Conservation (phyloP, 1,284 basidiomycete genomes). For the Leccinum subspadiceum region DNA sequence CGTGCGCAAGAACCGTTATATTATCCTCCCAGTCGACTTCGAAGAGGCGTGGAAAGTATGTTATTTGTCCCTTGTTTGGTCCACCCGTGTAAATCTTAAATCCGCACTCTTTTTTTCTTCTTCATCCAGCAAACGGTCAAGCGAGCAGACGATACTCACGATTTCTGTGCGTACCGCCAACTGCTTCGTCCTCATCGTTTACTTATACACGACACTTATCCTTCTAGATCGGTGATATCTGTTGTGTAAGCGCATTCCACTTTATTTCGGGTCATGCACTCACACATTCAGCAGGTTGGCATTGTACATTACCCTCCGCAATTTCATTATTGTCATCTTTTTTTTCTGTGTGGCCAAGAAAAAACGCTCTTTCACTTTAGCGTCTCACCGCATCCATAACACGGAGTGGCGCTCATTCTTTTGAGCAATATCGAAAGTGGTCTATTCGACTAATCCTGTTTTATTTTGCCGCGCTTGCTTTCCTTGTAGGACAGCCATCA, state of each 20-base stretch:
- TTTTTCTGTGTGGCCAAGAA: constrained; percentile 15
- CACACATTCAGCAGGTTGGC: constrained; percentile 17
- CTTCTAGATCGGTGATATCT: constrained; percentile 28
- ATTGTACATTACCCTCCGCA: constrained; percentile 27
- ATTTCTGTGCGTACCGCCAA: constrained; percentile 75
- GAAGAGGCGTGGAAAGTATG: constrained; percentile 98
- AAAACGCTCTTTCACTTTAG: constrained; percentile 72
- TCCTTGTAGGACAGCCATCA: constrained; percentile 22
- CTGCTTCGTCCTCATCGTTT: neutral
- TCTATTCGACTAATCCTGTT: constrained; percentile 31
- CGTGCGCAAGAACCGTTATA: constrained; percentile 96
- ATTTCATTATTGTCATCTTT: constrained; percentile 27
- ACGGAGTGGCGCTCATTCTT: constrained; percentile 81
- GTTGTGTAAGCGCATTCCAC: constrained; percentile 19
- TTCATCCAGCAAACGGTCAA: constrained; percentile 85
- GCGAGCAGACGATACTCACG: constrained; percentile 88
- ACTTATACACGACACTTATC: neutral
- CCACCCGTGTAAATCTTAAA: constrained; percentile 34
- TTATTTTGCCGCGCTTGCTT: constrained; percentile 47
- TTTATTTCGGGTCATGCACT: neutral
- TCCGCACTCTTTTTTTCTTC: constrained; percentile 31
- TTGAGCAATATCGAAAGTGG: constrained; percentile 61
- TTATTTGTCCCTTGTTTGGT: constrained; percentile 48
- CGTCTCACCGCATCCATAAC: constrained; percentile 52
- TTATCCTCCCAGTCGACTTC: constrained; percentile 96